phyloP scores from a whole-genome alignment of 1,284 basidiomycete species.

The Irpex lacteus region DNA sequence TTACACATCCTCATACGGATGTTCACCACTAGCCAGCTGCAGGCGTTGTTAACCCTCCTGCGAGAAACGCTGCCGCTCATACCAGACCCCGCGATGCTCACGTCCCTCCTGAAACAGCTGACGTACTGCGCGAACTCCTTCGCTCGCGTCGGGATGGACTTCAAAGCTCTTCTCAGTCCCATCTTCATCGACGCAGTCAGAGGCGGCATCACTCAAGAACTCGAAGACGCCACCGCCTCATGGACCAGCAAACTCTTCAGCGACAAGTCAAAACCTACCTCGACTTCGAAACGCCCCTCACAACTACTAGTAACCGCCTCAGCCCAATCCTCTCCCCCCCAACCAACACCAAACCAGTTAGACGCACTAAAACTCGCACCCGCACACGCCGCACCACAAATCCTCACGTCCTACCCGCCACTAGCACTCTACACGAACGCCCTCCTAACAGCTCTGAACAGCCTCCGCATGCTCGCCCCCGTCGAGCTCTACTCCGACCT shows the following conservation, averaged over 20 bases:
- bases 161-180: conserved; percentile 61
- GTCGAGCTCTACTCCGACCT: conserved; percentile 49
- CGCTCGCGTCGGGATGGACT: conserved; percentile 87
- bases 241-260: conserved; percentile 21
- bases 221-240: conserved; percentile 30
- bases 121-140: conserved; percentile 93
- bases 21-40: conserved; percentile 49
- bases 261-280: conserved; percentile 10
- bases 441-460: conserved; percentile 74
- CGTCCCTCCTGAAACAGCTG: conserved; percentile 86
- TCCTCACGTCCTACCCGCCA: conserved; percentile 74
- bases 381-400: conserved; percentile 60
- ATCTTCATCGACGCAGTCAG: conserved; percentile 64
- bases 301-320: conserved; percentile 21
- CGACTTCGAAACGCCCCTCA: conserved; percentile 16
- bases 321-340: conserved; percentile 23
- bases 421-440: conserved; percentile 77
- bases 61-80: conserved; percentile 47
- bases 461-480: conserved; percentile 80
- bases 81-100: conserved; percentile 65
- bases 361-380: conserved; percentile 22
- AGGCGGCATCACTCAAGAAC: conserved; percentile 38
- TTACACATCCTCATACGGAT: conserved; percentile 52
- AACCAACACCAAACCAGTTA: conserved; percentile 22
- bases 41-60: conserved; percentile 58